Conservation (phyloP, 2,329 filamentous ascomycete genomes). For the Coniochaeta sp. region DNA sequence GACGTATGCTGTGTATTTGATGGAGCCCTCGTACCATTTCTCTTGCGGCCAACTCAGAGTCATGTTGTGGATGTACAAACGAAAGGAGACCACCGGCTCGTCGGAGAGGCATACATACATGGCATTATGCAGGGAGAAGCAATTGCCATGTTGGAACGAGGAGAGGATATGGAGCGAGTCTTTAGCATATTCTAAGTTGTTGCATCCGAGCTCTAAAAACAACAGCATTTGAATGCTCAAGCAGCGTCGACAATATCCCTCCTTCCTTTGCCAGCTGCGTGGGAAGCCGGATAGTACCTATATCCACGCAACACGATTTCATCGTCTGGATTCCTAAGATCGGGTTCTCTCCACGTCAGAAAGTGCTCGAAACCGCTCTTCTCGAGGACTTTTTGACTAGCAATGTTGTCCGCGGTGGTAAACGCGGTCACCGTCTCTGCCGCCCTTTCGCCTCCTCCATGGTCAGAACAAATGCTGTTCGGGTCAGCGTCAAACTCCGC, state of each 20-base stretch:
- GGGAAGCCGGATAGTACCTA: background rate
- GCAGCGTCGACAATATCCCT: background rate
- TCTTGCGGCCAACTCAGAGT: background rate
- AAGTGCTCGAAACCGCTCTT: conserved; percentile 48
- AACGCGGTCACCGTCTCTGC: conserved; percentile 37
- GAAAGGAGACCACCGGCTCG: background rate
- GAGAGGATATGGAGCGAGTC: background rate
- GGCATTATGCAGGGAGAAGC: background rate
- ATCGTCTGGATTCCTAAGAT: background rate
- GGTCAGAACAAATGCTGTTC: conserved; percentile 20
- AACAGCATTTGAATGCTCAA: background rate
- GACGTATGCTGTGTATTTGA: background rate
- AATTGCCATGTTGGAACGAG: background rate
- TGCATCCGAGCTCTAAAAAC: background rate
- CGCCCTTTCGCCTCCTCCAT: conserved; percentile 17
- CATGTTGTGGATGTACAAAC: background rate
- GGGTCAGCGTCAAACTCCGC: conserved; percentile 33
- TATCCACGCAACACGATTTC: background rate
- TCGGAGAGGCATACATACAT: background rate
- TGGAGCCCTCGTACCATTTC: background rate
- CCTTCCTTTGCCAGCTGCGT: background rate
- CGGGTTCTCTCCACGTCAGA: conserved; percentile 18
- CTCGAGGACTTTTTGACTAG: conserved; percentile 47
- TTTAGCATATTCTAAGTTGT: background rate
- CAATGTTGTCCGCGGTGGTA: conserved; percentile 39